Base-by-base conservation (phyloP, 2,329 filamentous ascomycete species). In the Arthrinium phaeospermum region DNA sequence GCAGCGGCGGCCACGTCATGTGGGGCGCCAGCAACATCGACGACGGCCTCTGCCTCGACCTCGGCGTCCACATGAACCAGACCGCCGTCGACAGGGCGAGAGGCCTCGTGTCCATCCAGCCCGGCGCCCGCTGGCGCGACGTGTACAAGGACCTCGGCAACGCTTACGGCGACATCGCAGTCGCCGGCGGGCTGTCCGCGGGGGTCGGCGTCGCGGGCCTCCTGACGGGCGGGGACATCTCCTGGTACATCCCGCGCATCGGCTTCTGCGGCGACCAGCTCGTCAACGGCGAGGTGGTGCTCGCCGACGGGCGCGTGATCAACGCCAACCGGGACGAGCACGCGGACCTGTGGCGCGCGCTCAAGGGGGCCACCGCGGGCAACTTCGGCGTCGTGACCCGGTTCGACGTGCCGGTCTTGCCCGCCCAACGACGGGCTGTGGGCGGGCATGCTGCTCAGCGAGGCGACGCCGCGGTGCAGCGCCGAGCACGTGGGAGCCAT, bases 1-100 rank as follows among this genome's bases (percentile, higher is more conserved):
- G 81, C 37, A 81, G 81, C 72, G 83, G 83, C 27, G 83, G 83
- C 1, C 83, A 85, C 76, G 79, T 80, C 22, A 79, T 80, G 12
- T 81, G 82, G 73, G 80, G 79, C 7, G 75, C 79, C 6, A 80
- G 81, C 0, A 83, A 77, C 68, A 81, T 77, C 69, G 74, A 79
- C 13, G 80, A 76, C 1, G 78, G 78, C 6, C 70, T 80, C 61
- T 72, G 77, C 30, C 76, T 84, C 70, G 78, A 80, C 46, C 69
- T 83, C 30, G 78, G 78, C 45, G 74, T 74, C 12, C 74, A 64
- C 22, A 24, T 64, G n/a, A 19, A 51, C 44, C 0, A 34, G 1
- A 30, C 57, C 4, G 41, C 47, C 3, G 19, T 37, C 30, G 61
- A 67, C 61, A 24, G 19, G 30, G 30, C 19, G 1, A 67, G 22